Evolutionary conservation across 2,329 filamentous ascomycete genomes (phyloP).

Genomic region (Parafenestella ontariensis): DNA sequence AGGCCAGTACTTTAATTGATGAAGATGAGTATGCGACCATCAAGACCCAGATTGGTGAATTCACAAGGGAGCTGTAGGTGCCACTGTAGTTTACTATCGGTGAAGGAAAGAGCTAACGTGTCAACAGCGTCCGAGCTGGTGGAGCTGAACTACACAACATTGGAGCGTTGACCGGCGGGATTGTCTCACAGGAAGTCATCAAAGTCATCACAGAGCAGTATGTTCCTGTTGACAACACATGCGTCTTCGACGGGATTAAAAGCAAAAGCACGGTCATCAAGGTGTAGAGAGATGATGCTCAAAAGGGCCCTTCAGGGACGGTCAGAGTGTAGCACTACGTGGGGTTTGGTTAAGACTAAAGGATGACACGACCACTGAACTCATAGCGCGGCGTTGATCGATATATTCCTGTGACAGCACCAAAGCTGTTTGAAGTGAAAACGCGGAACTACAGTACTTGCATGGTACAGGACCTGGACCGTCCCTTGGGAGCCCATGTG

Average conservation of each 20-base stretch:
- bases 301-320: background rate
- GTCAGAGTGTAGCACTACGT: too few relatives aligned
- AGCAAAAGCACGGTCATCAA: constrained; percentile 63
- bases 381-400: too few relatives aligned
- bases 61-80: constrained; percentile 54
- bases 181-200: constrained; percentile 96
- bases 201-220: constrained; percentile 80
- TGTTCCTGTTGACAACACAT: constrained; percentile 68
- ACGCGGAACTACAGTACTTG: too few relatives aligned
- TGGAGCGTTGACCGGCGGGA: constrained; percentile 83
- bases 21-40: constrained; percentile 51
- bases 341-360: background rate
- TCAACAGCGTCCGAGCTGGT: constrained; percentile 69
- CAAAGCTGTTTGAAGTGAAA: too few relatives aligned
- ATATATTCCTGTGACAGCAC: too few relatives aligned
- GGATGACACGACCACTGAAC: background rate
- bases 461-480: too few relatives aligned
- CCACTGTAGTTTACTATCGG: background rate
- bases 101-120: constrained; percentile 8
- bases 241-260: constrained; percentile 67
- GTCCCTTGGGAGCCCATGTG: too few relatives aligned
- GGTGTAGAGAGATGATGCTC: constrained; percentile 35
- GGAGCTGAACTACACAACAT: constrained; percentile 93
- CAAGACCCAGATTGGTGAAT: constrained; percentile 45
- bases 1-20: constrained; percentile 50